Evolutionary conservation across 352 stramenopile species (phyloP), one percentile per base, ranked within the genome.

Genomic region (Pythium brachiatum): DNA sequence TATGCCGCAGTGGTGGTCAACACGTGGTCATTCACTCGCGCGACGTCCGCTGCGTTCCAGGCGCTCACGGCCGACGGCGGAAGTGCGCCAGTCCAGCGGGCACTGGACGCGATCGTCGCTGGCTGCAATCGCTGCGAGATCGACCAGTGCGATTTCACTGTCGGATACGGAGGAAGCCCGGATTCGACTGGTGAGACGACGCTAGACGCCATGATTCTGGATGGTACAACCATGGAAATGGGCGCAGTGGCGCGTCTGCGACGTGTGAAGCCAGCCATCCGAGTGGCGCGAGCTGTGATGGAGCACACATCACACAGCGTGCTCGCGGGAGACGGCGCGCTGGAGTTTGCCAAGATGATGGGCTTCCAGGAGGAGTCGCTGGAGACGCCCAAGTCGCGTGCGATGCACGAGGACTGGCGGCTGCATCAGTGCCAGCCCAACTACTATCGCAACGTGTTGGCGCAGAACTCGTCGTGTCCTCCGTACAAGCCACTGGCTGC

Each of bases 201-300:
- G 21, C 77, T 97, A 13, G 90, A 97, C 56, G 88, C 90, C 7
- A 97, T 97, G 88, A 93, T 97, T 57, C 69, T 97, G 66, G 88
- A 96, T 52, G 90, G 88, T 7, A 72, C 72, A 18, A 92, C 75
- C 15, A 91, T 94, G 76, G 74, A 76, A 58, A 94, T 97, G 76
- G 89, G 90, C 13, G 87, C 87, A 0, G 89, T 97, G 4, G 90
- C 76, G 12, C 83, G 83, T 59, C 66, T 97, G 29, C 74, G 84
- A 53, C 76, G 83, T 43, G 72, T 96, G 47, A 96, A 96, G 46
- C 64, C 81, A 27, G 90, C 89, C 3, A 94, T 96, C 57, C 60
- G 77, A 53, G 88, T 95, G 48, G 90, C 90, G 1, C 79, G 88
- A 25, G 83, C 79, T 1, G 90, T 97, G 21, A 83, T 97, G 80